These are phyloP conservation scores for Termitomyces sp. DNA, from an alignment of 768 basidiomycete genomes.

Conservation along the genomic window DNA sequence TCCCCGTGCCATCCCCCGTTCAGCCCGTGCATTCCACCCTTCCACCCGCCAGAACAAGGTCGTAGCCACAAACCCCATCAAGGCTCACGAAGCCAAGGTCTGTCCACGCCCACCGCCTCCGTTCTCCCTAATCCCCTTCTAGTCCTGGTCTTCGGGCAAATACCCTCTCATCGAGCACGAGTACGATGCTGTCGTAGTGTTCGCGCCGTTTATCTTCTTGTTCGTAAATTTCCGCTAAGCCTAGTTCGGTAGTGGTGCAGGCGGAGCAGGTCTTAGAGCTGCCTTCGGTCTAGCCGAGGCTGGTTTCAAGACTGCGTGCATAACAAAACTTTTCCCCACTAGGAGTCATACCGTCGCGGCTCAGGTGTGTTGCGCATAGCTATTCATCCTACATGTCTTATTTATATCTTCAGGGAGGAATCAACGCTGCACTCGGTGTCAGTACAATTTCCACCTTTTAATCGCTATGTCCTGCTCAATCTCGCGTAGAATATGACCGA, in stretches of 20 bases:
- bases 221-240: background rate
- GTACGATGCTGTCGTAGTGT: slow-evolving; percentile 99
- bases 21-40: slow-evolving; percentile 62
- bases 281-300: slow-evolving; percentile 98
- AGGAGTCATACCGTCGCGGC: slow-evolving; percentile 98
- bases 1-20: slow-evolving; percentile 46
- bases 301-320: slow-evolving; percentile 98
- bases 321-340: slow-evolving; percentile 98
- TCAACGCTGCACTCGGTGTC: slow-evolving; percentile 96
- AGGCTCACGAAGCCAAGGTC: slow-evolving; percentile 83
- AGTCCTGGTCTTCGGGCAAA: slow-evolving; percentile 82
- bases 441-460: slow-evolving; percentile 25
- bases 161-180: slow-evolving; percentile 99
- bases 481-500: slow-evolving; percentile 89
- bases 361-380: slow-evolving; percentile 51
- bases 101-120: slow-evolving; percentile 13
- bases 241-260: slow-evolving; percentile 70
- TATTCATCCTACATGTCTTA: slow-evolving; percentile 8
- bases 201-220: slow-evolving; percentile 35
- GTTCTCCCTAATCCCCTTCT: slow-evolving; percentile 17
- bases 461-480: slow-evolving; percentile 7
- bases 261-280: slow-evolving; percentile 96
- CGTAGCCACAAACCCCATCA: slow-evolving; percentile 69
- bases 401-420: slow-evolving; percentile 70
- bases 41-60: slow-evolving; percentile 59